Percentiles rank a stretch among this genome's conserved stretches.
These are phyloP conservation scores for Calonectria pseudoreteaudii DNA, from an alignment of 2,329 filamentous ascomycete genomes.

Conservation along the genomic window DNA sequence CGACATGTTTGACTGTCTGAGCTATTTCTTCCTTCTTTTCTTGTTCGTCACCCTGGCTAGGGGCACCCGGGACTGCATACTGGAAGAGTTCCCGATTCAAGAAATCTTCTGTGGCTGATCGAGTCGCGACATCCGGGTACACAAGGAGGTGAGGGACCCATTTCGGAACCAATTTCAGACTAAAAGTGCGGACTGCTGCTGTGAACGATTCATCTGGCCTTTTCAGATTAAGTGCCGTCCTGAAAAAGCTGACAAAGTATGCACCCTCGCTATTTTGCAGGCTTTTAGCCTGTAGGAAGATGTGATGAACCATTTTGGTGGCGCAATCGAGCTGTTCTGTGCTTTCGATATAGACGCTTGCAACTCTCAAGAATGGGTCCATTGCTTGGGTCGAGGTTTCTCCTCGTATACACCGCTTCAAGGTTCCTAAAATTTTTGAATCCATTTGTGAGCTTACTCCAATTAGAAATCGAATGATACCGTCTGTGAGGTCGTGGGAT, in stretches of 20 bases:
- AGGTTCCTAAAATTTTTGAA: constrained; percentile 61
- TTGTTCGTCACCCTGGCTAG: constrained; percentile 45
- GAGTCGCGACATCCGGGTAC: constrained; percentile 58
- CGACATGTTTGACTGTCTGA: constrained; percentile 53
- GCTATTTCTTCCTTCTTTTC: constrained; percentile 35
- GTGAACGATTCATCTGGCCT: constrained; percentile 43
- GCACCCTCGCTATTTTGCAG: constrained; percentile 62
- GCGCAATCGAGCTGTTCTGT: constrained; percentile 51
- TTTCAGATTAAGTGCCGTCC: constrained; percentile 42
- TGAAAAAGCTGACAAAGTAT: constrained; percentile 61
- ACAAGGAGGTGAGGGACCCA: constrained; percentile 66
- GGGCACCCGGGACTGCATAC: constrained; percentile 36
- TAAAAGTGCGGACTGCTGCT: constrained; percentile 32
- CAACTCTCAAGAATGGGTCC: constrained; percentile 69
- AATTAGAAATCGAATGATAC: constrained; percentile 70
- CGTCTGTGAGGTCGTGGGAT: constrained; percentile 61
- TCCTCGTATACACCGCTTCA: constrained; percentile 66
- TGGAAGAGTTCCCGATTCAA: constrained; percentile 58
- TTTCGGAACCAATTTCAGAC: constrained; percentile 47
- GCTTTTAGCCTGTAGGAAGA: constrained; percentile 56
- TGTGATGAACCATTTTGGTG: constrained; percentile 55
- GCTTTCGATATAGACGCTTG: constrained; percentile 63
- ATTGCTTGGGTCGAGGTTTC: constrained; percentile 55
- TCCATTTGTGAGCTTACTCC: constrained; percentile 64
- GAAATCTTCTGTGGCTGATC: constrained; percentile 56